These are phyloP conservation scores for Didymellaceae sp. DNA, from an alignment of 2,329 filamentous ascomycete genomes.

Conservation along the genomic window DNA sequence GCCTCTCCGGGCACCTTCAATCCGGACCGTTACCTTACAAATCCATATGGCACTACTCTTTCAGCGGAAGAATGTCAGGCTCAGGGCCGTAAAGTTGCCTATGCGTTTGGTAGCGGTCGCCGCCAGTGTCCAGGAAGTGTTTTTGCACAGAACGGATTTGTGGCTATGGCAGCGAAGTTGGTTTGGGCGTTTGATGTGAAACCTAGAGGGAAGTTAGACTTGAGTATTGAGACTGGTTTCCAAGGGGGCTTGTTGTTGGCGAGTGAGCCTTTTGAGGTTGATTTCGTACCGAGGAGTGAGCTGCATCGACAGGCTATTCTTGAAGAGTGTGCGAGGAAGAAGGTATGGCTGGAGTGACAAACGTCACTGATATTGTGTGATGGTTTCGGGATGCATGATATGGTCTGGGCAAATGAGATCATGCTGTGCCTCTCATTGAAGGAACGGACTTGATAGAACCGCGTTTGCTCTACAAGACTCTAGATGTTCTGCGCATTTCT, in stretches of 20 bases:
- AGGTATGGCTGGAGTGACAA: constrained; percentile 1
- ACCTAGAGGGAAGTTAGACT: background rate
- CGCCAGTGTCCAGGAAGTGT: constrained; percentile 7
- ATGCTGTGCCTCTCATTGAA: too few species aligned
- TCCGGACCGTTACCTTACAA: constrained; percentile 2
- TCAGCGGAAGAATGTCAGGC: constrained; percentile 1
- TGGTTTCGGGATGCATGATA: too few species aligned
- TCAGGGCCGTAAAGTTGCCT: background rate
- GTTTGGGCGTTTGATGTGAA: constrained; percentile 9
- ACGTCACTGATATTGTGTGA: too few species aligned
- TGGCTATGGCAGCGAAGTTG: constrained; percentile 5
- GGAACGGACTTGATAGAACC: too few species aligned
- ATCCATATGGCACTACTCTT: background rate
- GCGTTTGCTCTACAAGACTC: too few species aligned
- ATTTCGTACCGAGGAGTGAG: constrained; percentile 8
- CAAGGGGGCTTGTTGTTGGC: constrained; percentile 3
- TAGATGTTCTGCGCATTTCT: too few species aligned
- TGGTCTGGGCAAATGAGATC: too few species aligned
- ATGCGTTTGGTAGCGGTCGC: constrained; percentile 7
- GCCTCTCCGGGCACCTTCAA: background rate
- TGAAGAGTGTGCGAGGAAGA: background rate
- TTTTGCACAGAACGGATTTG: constrained; percentile 5
- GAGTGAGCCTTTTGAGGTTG: constrained; percentile 2
- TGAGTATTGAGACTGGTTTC: constrained; percentile 9
- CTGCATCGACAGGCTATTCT: background rate